These are phyloP conservation scores for Aspergillus fischeri DNA, from an alignment of 2,329 filamentous ascomycete genomes.

Conservation along the genomic window DNA sequence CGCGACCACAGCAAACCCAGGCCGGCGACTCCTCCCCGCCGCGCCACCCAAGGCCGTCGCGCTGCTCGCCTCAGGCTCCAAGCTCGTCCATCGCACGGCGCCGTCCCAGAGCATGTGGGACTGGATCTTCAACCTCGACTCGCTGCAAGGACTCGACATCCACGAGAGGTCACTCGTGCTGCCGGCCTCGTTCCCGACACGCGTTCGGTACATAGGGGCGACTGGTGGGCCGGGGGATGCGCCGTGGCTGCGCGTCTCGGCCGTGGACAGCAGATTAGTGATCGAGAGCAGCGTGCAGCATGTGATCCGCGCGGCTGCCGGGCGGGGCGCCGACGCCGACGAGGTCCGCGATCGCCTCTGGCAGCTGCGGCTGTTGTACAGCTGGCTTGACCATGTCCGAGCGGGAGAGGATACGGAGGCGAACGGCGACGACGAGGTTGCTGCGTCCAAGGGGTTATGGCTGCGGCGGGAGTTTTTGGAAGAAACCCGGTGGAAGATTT, in stretches of 20 bases:
- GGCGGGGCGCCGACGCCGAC: slow-evolving; percentile 34
- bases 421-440: slow-evolving; percentile 23
- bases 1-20: slow-evolving; percentile 18
- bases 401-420: slow-evolving; percentile 21
- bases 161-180: slow-evolving; percentile 65
- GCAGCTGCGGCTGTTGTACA: slow-evolving; percentile 61
- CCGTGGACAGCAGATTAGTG: slow-evolving; percentile 68
- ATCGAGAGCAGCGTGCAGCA: slow-evolving; percentile 50
- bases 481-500: slow-evolving; percentile 39
- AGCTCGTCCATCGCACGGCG: slow-evolving; percentile 23
- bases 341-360: slow-evolving; percentile 55
- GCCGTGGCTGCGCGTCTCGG: slow-evolving; percentile 53
- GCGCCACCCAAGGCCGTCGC: slow-evolving; percentile 21
- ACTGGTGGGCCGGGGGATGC: slow-evolving; percentile 39
- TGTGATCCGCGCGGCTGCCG: slow-evolving; percentile 27
- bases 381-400: slow-evolving; percentile 54
- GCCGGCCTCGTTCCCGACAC: slow-evolving; percentile 37
- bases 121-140: slow-evolving; percentile 67
- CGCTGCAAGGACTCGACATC: slow-evolving; percentile 53
- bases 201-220: slow-evolving; percentile 34
- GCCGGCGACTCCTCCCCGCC: slow-evolving; percentile 22
- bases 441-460: slow-evolving; percentile 31
- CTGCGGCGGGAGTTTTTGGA: slow-evolving; percentile 38
- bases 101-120: slow-evolving; percentile 54
- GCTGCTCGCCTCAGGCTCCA: slow-evolving; percentile 17